Conservation (phyloP, 768 basidiomycete genomes). For the Boletus rubroflammeus region DNA sequence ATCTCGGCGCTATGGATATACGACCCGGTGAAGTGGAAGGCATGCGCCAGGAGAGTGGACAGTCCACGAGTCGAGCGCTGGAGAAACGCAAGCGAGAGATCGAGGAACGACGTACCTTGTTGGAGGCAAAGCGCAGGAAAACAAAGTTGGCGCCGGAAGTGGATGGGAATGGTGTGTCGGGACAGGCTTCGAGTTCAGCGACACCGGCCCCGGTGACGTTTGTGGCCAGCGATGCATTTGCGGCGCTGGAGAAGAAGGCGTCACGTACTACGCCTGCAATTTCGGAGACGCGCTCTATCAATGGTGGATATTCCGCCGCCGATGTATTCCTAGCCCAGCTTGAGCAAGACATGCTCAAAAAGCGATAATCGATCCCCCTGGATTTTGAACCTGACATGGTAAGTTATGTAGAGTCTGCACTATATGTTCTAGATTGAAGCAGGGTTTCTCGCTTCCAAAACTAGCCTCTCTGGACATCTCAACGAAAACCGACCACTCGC, state of each 20-base stretch:
- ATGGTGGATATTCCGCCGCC: slow-evolving; percentile 31
- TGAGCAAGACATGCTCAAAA: slow-evolving; percentile 53
- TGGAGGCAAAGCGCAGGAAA: slow-evolving; percentile 71
- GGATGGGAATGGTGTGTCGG: not conserved
- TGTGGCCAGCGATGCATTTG: slow-evolving; percentile 45
- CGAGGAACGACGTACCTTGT: slow-evolving; percentile 55
- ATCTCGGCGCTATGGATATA: slow-evolving; percentile 57
- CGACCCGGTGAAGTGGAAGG: slow-evolving; percentile 75
- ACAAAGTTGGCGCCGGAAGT: slow-evolving; percentile 19
- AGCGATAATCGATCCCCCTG: not conserved
- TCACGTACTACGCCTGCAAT: slow-evolving; percentile 21
- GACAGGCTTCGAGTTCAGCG: not conserved
- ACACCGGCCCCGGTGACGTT: not conserved
- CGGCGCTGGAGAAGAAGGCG: slow-evolving; percentile 41
- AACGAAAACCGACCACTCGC: slow-evolving; percentile 41
- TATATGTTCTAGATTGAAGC: slow-evolving; percentile 1
- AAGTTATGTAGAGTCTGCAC: not conserved
- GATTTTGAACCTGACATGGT: not conserved
- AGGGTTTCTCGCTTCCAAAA: slow-evolving; percentile 35
- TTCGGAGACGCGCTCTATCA: slow-evolving; percentile 25
- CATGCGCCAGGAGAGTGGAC: slow-evolving; percentile 45
- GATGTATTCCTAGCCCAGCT: slow-evolving; percentile 66
- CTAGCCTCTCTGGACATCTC: slow-evolving; percentile 46
- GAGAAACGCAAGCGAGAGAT: slow-evolving; percentile 74
- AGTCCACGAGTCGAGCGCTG: slow-evolving; percentile 44